Conservation (phyloP, 2,329 filamentous ascomycete species). For the Cercospora zeina region DNA sequence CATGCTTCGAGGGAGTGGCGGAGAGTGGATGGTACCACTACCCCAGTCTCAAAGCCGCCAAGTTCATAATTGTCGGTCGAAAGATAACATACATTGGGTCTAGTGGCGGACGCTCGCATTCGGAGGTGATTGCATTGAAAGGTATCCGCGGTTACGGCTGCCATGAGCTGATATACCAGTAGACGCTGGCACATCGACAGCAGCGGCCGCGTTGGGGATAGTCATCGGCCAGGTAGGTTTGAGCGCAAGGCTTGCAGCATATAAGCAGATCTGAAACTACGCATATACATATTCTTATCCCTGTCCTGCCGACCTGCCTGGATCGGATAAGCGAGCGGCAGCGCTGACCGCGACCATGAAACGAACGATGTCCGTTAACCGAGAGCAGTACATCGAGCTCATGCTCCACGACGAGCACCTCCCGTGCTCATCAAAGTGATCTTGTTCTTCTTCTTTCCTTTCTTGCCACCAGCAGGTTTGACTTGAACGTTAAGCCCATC, state of each 20-base stretch:
- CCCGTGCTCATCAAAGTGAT: constrained; percentile 69
- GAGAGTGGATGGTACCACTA: too few relatives aligned
- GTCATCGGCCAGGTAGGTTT: too few relatives aligned
- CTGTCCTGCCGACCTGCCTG: background rate
- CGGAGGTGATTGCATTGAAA: too few relatives aligned
- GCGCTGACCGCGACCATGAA: background rate
- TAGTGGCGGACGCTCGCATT: too few relatives aligned
- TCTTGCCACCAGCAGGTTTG: constrained; percentile 51
- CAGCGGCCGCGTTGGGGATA: too few relatives aligned
- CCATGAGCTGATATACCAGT: too few relatives aligned
- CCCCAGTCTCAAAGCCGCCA: too few relatives aligned
- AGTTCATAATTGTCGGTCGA: too few relatives aligned
- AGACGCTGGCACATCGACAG: too few relatives aligned
- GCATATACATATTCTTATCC: background rate
- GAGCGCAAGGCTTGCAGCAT: background rate
- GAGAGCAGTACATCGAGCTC: background rate
- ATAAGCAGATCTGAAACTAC: background rate
- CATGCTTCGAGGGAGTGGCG: too few relatives aligned
- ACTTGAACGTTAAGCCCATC: constrained; percentile 35
- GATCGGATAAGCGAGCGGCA: background rate
- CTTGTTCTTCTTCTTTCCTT: constrained; percentile 67
- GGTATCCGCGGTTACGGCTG: too few relatives aligned
- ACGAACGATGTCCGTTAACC: background rate
- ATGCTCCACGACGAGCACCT: constrained; percentile 23
- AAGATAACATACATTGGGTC: too few relatives aligned